Conservation (phyloP, 192 early-diverging fungal genomes). For the Chytriomyces confervae region DNA sequence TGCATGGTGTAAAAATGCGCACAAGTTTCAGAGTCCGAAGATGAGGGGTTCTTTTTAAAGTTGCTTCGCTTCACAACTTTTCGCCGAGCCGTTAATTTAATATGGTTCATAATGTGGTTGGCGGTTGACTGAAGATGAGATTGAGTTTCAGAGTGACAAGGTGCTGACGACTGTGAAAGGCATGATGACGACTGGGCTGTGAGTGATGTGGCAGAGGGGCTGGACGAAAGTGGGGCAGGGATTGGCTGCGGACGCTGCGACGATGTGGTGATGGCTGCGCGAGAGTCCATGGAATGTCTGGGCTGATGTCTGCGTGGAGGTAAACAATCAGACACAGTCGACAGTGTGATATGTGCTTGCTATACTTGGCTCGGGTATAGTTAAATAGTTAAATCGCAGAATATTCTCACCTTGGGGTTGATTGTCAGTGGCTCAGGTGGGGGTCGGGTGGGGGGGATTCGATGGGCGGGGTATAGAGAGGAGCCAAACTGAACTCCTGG, state of each 20-base stretch:
- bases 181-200: neutral
- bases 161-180: no score
- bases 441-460: neutral
- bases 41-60: neutral
- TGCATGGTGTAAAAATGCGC: neutral
- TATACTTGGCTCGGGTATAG: neutral
- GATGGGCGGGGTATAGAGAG: neutral
- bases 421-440: neutral
- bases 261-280: neutral
- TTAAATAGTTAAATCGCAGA: neutral
- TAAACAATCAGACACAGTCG: neutral
- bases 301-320: neutral
- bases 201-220: neutral
- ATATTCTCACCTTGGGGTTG: neutral
- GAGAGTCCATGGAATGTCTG: neutral
- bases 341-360: neutral
- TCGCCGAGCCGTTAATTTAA: no score
- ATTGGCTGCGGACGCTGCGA: neutral
- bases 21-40: constrained; percentile 1
- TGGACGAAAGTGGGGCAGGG: neutral
- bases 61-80: no score
- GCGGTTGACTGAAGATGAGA: no score
- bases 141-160: no score
- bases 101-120: no score
- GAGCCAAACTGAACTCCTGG: neutral